Evolutionary conservation across 176 grass and related monocot species (phyloP).

Genomic region (Cocos nucifera): DNA sequence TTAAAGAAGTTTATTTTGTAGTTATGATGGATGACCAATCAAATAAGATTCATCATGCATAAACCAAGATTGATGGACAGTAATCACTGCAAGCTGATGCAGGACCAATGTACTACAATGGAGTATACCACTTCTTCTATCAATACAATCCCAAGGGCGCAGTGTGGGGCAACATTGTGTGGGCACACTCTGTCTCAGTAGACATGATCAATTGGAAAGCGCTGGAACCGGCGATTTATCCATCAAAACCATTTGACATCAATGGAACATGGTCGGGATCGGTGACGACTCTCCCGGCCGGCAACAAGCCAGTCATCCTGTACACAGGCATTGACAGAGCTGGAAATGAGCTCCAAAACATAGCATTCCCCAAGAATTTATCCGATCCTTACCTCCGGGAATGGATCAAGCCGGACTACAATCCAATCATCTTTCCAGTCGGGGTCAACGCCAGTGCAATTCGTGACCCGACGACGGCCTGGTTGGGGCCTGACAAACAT

Average conservation of each 20-base stretch:
- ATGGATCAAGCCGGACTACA: conserved; percentile 49
- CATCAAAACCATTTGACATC: conserved; percentile 35
- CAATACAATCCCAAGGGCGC: conserved; percentile 56
- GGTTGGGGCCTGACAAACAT: conserved; percentile 10
- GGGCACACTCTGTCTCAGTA: conserved; percentile 63
- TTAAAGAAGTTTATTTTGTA: background rate
- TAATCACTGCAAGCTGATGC: background rate
- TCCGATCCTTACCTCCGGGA: conserved; percentile 31
- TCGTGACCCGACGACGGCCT: background rate
- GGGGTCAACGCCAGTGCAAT: background rate
- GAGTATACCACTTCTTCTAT: conserved; percentile 64
- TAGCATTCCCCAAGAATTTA: conserved; percentile 47
- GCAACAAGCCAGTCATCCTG: conserved; percentile 27
- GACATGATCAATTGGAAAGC: conserved; percentile 68
- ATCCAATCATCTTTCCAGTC: conserved; percentile 38
- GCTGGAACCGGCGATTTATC: conserved; percentile 40
- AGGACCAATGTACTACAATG: conserved; percentile 66
- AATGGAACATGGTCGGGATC: conserved; percentile 57
- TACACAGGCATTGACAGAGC: conserved; percentile 37
- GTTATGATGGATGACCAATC: background rate
- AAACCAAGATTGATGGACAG: background rate
- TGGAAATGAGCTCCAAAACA: conserved; percentile 39
- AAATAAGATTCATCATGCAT: background rate
- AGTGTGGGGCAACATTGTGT: conserved; percentile 44
- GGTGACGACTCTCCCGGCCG: conserved; percentile 23